Evolutionary conservation across 768 basidiomycete species (phyloP).

Genomic region (Macrolepiota fuliginosa): DNA sequence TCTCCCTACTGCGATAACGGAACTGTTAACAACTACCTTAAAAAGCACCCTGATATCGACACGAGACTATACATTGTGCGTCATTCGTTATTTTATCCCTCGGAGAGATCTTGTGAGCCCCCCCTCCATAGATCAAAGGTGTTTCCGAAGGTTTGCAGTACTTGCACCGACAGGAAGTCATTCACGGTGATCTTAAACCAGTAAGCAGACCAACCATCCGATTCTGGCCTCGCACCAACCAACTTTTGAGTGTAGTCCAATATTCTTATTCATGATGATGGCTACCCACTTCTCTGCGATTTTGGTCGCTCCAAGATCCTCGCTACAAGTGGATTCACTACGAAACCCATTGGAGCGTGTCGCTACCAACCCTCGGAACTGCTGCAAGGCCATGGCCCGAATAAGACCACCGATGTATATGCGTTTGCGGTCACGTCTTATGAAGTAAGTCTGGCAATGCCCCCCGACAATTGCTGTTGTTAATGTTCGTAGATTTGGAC

Average conservation of each 20-base stretch:
- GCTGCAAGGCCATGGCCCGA: neutral
- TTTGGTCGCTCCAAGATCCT: constrained; percentile 20
- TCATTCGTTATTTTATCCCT: neutral
- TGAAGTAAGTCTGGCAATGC: no score
- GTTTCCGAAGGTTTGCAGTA: neutral
- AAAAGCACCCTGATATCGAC: neutral
- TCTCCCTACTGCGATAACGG: constrained; percentile 2
- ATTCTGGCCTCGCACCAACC: neutral
- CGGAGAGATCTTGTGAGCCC: neutral
- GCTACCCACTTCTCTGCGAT: constrained; percentile 17
- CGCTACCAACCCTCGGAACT: constrained; percentile 20
- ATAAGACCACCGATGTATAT: constrained; percentile 19
- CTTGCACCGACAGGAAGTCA: neutral
- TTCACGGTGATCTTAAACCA: constrained; percentile 20
- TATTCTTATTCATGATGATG: constrained; percentile 15
- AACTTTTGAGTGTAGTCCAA: constrained; percentile 10
- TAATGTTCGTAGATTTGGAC: no score
- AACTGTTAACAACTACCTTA: neutral
- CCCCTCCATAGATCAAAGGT: neutral
- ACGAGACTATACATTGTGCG: neutral
- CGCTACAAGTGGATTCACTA: constrained; percentile 16
- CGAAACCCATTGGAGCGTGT: constrained; percentile 13
- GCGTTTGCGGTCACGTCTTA: constrained; percentile 17
- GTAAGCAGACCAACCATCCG: neutral
- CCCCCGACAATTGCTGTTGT: no score